These are phyloP conservation scores for Cadophora malorum DNA, from an alignment of 2,329 filamentous ascomycete genomes.

Conservation along the genomic window DNA sequence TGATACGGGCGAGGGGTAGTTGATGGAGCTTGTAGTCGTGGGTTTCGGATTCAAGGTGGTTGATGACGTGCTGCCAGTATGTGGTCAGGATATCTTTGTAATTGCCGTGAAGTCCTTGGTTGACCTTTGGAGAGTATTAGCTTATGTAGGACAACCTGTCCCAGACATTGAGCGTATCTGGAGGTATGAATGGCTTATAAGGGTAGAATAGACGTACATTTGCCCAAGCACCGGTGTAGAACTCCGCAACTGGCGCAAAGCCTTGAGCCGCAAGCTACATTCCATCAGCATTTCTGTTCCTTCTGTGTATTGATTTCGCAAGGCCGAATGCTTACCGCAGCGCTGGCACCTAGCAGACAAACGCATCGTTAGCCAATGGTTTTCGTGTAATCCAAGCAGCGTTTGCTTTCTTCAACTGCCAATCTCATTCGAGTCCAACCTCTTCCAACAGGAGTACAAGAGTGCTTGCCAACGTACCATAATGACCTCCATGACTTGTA, in stretches of 20 bases:
- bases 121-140: conserved; percentile 67
- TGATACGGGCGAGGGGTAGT: conserved; percentile 95
- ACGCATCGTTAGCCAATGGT: conserved; percentile 39
- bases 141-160: too few relatives aligned
- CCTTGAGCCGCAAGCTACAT: conserved; percentile 82
- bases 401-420: conserved; percentile 22
- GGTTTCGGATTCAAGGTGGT: conserved; percentile 89
- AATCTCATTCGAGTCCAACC: background rate
- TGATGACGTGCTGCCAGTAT: conserved; percentile 99
- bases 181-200: background rate
- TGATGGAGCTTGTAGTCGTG: conserved; percentile 99
- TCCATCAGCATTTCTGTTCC: conserved; percentile 37
- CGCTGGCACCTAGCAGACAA: conserved; percentile 64
- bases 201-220: conserved; percentile 67
- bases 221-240: conserved; percentile 93
- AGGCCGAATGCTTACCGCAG: conserved; percentile 59
- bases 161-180: background rate
- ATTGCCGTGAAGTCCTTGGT: conserved; percentile 89
- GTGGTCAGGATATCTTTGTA: conserved; percentile 98
- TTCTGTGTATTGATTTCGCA: conserved; percentile 10
- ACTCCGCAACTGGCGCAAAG: conserved; percentile 84
- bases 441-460: conserved; percentile 7
- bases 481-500: conserved; percentile 75
- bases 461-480: conserved; percentile 61
- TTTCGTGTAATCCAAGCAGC: background rate